Evolutionary conservation across 2,329 filamentous ascomycete species (phyloP), one percentile per base, ranked within the genome.

Genomic region (Elsinoe batatas): DNA sequence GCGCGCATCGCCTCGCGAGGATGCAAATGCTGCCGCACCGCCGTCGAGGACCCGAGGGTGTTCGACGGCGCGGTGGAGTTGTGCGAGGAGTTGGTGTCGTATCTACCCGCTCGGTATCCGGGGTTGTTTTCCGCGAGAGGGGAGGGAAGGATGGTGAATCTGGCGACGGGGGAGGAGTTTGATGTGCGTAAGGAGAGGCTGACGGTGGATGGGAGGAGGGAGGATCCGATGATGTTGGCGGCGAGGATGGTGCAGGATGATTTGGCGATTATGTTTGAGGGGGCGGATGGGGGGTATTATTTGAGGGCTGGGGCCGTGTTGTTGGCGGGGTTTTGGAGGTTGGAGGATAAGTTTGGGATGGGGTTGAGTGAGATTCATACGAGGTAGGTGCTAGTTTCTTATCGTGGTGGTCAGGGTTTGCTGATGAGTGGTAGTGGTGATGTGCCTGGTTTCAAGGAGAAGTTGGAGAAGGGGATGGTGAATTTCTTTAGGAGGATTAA

Each of bases 301-400:
- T 79, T 94, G 0, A 78, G 90, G 1, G 86, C 87, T 0, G 88
- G 87, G 0, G 78, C 84, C 0, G 83, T 93, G 57, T 75, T 93
- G 2, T 76, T 94, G 0, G 79, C 88, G 0, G 88, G 88, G 0
- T 94, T 94, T 75, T 94, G 88, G 88, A 79, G 87, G 2, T 74
- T 94, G 1, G 75, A 81, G 56, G 88, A 94, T 66, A 94, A 95
- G 69, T 81, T 84, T 64, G 85, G 85, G 20, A 91, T 93, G 87
- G 76, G 79, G 1, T 72, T 94, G 5, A 83, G 81, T 0, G 83
- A 91, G 56, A 91, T 95, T 62, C 88, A 94, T 70, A 88, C 83
- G 0, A 60, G 57, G 58, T 58, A 26, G n/a, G 56, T 30, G 5
- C 3, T 5, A 2, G 8, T 12, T 1, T 3, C n/a, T 1, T 3